A percentile compares a stretch with the other conserved stretches of the same genome.
Conservation (phyloP, 331 rosid species). For the Quercus tomentella region DNA sequence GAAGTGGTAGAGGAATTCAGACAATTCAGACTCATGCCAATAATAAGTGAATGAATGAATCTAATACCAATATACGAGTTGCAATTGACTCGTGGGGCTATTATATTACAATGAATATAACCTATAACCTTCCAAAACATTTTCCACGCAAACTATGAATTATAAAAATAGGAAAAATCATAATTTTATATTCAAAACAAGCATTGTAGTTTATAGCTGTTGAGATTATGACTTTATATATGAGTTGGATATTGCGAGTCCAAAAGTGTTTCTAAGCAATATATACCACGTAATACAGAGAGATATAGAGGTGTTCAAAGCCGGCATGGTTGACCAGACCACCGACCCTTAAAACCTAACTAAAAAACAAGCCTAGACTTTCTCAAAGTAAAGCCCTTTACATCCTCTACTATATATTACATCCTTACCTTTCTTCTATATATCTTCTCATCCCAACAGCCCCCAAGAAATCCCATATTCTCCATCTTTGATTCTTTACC, state of each 20-base stretch:
- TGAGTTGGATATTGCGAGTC: not conserved
- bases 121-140: no score
- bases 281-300: not conserved
- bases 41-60: not conserved
- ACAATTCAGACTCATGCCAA: not conserved
- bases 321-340: slow-evolving; percentile 86
- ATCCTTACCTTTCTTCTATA: not conserved
- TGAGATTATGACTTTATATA: not conserved
- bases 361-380: slow-evolving; percentile 22
- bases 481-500: not conserved
- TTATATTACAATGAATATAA: no score
- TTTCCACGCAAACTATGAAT: no score
- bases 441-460: not conserved
- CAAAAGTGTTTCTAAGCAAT: not conserved
- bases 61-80: no score
- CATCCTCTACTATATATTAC: not conserved
- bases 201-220: not conserved
- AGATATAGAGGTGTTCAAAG: slow-evolving; percentile 39
- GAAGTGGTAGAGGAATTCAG: no score
- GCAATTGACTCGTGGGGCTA: no score
- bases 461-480: not conserved
- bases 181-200: not conserved
- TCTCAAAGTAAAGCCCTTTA: slow-evolving; percentile 47
- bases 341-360: slow-evolving; percentile 38
- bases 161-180: no score